Percentiles rank a stretch among this genome's conserved stretches.
Conservation (phyloP, 2,329 filamentous ascomycete species). For the Aspergillus versicolor region DNA sequence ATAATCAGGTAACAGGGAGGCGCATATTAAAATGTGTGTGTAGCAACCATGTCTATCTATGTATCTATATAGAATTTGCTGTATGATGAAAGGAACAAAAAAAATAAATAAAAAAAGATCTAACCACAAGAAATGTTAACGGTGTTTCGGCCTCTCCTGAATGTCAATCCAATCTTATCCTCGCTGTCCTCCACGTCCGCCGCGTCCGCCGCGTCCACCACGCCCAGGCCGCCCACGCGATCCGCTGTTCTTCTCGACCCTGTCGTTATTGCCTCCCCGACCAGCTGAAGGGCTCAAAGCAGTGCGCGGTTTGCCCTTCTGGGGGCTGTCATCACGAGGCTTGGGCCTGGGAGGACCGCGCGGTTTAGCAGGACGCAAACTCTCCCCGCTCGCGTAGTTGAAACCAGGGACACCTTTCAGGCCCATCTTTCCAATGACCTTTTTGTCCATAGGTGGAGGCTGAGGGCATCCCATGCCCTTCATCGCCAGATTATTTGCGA, state of each 20-base stretch:
- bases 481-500: conserved; percentile 39
- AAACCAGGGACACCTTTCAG: conserved; percentile 39
- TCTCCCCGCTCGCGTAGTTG: conserved; percentile 20
- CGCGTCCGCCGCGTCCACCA: conserved; percentile 8
- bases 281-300: conserved; percentile 24
- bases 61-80: not conserved
- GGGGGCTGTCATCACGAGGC: conserved; percentile 14
- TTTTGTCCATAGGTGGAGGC: conserved; percentile 38
- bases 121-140: not conserved
- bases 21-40: too few relatives aligned
- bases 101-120: not conserved
- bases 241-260: conserved; percentile 23
- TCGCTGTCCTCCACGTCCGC: conserved; percentile 14
- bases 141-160: not conserved
- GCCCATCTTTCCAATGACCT: conserved; percentile 41
- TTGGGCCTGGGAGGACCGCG: conserved; percentile 18
- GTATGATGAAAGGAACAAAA: not conserved
- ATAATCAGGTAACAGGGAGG: too few relatives aligned
- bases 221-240: conserved; percentile 9
- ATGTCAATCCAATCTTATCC: not conserved
- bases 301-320: not conserved
- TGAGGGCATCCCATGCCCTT: conserved; percentile 39
- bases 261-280: conserved; percentile 15
- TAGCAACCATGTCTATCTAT: too few relatives aligned
- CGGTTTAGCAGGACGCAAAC: conserved; percentile 4